Evolutionary conservation across 2,329 filamentous ascomycete genomes (phyloP), one percentile per base, ranked within the genome.

Genomic region (Pyrenophora tritici-repentis): DNA sequence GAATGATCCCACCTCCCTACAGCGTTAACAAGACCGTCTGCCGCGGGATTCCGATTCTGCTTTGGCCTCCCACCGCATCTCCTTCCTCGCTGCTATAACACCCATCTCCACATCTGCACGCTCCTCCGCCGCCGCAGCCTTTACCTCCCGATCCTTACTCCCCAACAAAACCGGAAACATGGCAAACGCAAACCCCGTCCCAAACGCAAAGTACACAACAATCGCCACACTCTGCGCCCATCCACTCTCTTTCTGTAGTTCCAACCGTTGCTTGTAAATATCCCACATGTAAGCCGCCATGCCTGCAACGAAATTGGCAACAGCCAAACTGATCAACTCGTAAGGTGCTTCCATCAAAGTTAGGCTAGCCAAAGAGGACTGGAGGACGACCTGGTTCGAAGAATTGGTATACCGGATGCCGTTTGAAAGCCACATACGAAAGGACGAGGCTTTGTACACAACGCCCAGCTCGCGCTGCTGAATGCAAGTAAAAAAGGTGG

Each of bases 401-500:
- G 24, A 17, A 12, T 56, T 48, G n/a, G 35, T 16, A 31, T 56
- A 59, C 9, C 29, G 46, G n/a, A 41, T 32, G 16, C 58, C 58
- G 37, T 55, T 61, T 9, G 57, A 56, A 7, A 64, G 53, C 61
- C 61, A 64, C 3, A 34, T 34, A 6, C 59, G 53, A 6, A 62
- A 37, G 1, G 55, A 42, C 1, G 20, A 39, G 12, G 60, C 46
- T 6, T 31, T 43, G 9, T 43, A 39, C 10, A 56, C 22, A 10
- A 47, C 34, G 33, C 57, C 56, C 24, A 60, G 50, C 16, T 57
- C 56, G 14, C 59, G 52, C 29, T 64, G 59, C 44, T 64, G 61
- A 6, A 62, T 46, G 24, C 50, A 51, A 2, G 57, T 58, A 32
- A 64, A 62, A 47, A 61, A 64, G 1, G 55, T 56, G 13, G 61